These are phyloP conservation scores for Rhizomucor pusillus DNA, from an alignment of 371 early-diverging fungal species.

Conservation along the genomic window DNA sequence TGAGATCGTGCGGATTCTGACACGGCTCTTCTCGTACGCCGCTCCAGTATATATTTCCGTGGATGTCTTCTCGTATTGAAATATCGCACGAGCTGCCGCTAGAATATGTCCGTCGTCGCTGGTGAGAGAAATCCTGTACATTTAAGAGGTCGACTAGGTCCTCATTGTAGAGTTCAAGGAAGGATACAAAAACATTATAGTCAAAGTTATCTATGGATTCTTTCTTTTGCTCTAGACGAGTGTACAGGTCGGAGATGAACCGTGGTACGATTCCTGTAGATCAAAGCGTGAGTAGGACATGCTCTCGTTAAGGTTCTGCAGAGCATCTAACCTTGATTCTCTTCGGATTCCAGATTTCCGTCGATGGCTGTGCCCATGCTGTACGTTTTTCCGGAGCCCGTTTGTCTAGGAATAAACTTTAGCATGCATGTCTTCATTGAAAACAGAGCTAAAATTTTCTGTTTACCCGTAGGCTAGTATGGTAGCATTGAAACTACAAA, in stretches of 20 bases:
- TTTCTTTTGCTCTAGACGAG: constrained; percentile 26
- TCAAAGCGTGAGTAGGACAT: constrained; percentile 50
- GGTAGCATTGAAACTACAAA: too few species aligned
- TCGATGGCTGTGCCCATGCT: constrained; percentile 59
- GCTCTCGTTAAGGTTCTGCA: constrained; percentile 70
- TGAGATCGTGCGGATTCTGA: constrained; percentile 67
- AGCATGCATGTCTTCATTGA: constrained; percentile 15
- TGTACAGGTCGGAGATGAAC: constrained; percentile 68
- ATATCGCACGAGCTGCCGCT: constrained; percentile 56
- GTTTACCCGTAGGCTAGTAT: constrained; percentile 95
- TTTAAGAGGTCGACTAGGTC: constrained; percentile 84
- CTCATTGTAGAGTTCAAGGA: constrained; percentile 99
- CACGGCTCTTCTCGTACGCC: constrained; percentile 87
- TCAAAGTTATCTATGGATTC: constrained; percentile 48
- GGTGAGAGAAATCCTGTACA: constrained; percentile 47
- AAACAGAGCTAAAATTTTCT: constrained; percentile 49
- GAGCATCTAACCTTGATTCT: constrained; percentile 26
- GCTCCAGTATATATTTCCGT: constrained; percentile 87
- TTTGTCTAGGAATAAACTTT: constrained; percentile 27
- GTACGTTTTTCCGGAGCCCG: constrained; percentile 58
- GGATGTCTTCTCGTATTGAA: constrained; percentile 88
- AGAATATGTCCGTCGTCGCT: constrained; percentile 24
- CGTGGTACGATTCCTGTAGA: constrained; percentile 85
- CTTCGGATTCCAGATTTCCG: constrained; percentile 27
- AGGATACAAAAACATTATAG: constrained; percentile 72